Evolutionary conservation across 306 rosid species (phyloP).

Genomic region (Echinosophora koreensis): DNA sequence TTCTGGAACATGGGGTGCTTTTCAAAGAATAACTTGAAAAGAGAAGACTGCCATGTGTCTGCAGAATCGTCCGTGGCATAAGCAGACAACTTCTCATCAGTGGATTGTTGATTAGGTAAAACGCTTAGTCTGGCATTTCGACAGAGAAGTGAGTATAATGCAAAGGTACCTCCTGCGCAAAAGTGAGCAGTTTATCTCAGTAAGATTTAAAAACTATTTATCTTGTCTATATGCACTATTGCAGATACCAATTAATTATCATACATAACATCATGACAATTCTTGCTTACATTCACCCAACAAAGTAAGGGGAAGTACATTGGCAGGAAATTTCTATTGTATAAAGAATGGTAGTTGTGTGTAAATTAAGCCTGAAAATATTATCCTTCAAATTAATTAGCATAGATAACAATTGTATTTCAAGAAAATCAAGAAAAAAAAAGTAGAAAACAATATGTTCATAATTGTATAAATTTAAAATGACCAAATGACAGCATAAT

Average conservation of each 20-base stretch:
- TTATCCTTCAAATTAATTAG: too few relatives aligned
- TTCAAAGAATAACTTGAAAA: conserved; percentile 57
- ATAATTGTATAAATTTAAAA: conserved; percentile 6
- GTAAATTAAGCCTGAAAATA: too few relatives aligned
- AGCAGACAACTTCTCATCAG: conserved; percentile 64
- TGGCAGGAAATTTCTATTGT: conserved; percentile 24
- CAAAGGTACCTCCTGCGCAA: conserved; percentile 82
- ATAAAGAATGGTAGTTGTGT: too few relatives aligned
- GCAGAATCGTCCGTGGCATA: conserved; percentile 50
- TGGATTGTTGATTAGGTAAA: conserved; percentile 71
- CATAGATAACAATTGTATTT: not conserved
- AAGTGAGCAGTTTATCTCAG: conserved; percentile 14
- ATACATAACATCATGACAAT: conserved; percentile 8
- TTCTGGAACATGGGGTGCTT: conserved; percentile 63
- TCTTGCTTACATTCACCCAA: conserved; percentile 21
- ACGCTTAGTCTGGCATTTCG: conserved; percentile 66
- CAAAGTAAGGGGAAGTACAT: conserved; percentile 1
- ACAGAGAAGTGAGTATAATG: conserved; percentile 80
- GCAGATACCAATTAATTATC: conserved; percentile 8
- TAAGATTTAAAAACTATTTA: conserved; percentile 17
- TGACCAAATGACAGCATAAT: not conserved
- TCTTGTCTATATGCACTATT: not conserved
- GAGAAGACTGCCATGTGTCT: conserved; percentile 61
- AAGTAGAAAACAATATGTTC: conserved; percentile 3
- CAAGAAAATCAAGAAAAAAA: conserved; percentile 21